Evolutionary conservation across 1,139 yeast genomes (phyloP).

Genomic region (Kodamaea sp.): DNA sequence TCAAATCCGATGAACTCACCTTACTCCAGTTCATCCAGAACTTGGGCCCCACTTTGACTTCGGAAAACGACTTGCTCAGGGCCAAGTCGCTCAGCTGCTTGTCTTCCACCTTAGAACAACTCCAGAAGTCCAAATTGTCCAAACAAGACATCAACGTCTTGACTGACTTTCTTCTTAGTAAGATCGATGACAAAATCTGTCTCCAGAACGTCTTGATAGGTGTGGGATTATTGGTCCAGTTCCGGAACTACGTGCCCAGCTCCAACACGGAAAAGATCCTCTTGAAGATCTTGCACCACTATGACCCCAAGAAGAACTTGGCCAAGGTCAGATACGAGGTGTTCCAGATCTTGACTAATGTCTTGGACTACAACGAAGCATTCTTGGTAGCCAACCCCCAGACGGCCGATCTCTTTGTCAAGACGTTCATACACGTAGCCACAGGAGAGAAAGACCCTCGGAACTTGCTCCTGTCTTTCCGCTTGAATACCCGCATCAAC

Average conservation of each 20-base stretch:
- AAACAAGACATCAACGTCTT: conserved; percentile 71
- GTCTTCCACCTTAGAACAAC: conserved; percentile 44
- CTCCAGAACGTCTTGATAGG: conserved; percentile 57
- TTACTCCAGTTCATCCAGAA: conserved; percentile 55
- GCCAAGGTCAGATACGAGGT: conserved; percentile 67
- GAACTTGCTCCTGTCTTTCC: conserved; percentile 73
- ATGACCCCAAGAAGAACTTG: conserved; percentile 60
- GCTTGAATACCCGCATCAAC: conserved; percentile 54
- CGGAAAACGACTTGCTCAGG: conserved; percentile 61
- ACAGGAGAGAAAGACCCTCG: conserved; percentile 94
- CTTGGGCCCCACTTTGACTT: conserved; percentile 62
- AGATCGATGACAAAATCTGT: conserved; percentile 65
- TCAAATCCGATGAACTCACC: conserved; percentile 33
- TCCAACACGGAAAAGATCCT: conserved; percentile 40
- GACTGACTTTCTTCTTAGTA: conserved; percentile 60
- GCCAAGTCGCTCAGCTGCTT: conserved; percentile 59
- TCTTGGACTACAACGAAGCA: conserved; percentile 27
- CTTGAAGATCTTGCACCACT: conserved; percentile 39
- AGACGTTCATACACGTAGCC: conserved; percentile 66
- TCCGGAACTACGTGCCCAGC: conserved; percentile 43
- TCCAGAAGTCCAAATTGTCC: conserved; percentile 41
- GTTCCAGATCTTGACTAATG: conserved; percentile 48
- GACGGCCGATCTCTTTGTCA: conserved; percentile 44
- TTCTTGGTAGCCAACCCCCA: conserved; percentile 15
- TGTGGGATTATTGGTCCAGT: conserved; percentile 49